Base-by-base conservation (phyloP, 1,284 basidiomycete species). In the Ganoderma multipileum region DNA sequence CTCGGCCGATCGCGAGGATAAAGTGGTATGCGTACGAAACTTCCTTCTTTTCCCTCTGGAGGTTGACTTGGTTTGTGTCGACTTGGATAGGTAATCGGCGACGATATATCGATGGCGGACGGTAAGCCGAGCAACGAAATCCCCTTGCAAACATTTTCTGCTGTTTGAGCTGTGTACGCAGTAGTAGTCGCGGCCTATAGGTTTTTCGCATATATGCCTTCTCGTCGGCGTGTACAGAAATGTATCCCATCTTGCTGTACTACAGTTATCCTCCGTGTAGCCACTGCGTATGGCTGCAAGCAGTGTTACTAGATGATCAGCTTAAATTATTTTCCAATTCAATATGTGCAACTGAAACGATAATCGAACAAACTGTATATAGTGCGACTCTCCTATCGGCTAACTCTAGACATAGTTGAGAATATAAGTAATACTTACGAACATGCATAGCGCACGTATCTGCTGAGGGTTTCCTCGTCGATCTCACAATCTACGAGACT, bases 401-500 rank as follows among this genome's bases (percentile, higher is more conserved):
- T n/a, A 18, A 60, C 33, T 60, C 38, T 60, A 60, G 30, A 28
- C 20, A 26, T 23, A 33, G 33, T n/a, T 14, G 38, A 42, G 58
- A 60, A 14, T 38, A 39, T 8, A 3, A 33, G 7, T 33, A 33
- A 33, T 36, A 1, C 26, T 38, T 20, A 55, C 18, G 64, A 47
- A 39, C 65, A 66, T 14, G 65, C 65, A 26, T 66, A 66, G 41
- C 52, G 60, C 26, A 66, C 65, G n/a, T 66, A 66, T 30, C 20
- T 47, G n/a, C 7, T 12, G 30, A 62, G 60, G 9, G 57, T 60
- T 41, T 66, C 30, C 26, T 60, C 57, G 16, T 41, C 23, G 41
- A 66, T 33, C 60, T 61, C 60, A 28, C 59, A 66, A 12, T 66
- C 65, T 1, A 66, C 59, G 9, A 66, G 52, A 16, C 12, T 20